These are phyloP conservation scores for Talaromyces proteolyticus DNA, from an alignment of 495 filamentous ascomycete genomes.

Conservation along the genomic window DNA sequence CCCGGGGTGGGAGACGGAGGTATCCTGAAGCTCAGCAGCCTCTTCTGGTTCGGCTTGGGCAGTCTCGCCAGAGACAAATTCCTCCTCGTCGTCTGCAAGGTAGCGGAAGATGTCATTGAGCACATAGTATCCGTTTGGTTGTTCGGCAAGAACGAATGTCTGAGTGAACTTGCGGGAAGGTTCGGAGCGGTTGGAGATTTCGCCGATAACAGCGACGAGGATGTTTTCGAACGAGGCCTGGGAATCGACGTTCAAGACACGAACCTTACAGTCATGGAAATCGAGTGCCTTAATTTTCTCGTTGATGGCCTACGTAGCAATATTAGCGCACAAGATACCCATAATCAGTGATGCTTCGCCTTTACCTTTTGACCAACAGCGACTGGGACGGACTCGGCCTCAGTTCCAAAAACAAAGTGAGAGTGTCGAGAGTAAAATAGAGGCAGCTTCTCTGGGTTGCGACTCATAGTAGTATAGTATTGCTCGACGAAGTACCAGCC, in stretches of 20 bases:
- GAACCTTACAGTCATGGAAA: constrained; percentile 97
- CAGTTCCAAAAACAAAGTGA: constrained; percentile 76
- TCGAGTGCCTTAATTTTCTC: constrained; percentile 88
- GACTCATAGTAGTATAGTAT: constrained; percentile 96
- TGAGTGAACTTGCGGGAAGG: constrained; percentile 93
- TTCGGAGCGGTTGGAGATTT: constrained; percentile 88
- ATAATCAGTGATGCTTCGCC: too few species aligned
- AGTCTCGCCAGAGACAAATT: constrained; percentile 51
- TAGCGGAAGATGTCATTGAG: constrained; percentile 97
- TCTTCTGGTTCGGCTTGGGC: constrained; percentile 37
- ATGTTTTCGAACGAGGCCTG: constrained; percentile 90
- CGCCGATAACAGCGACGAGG: constrained; percentile 94
- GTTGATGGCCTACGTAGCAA: constrained; percentile 66
- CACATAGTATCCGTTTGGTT: constrained; percentile 96
- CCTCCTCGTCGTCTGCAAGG: constrained; percentile 75
- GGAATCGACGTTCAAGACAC: constrained; percentile 95
- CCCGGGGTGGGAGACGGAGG: constrained; percentile 17
- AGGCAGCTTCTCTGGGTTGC: constrained; percentile 86
- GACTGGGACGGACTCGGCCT: constrained; percentile 79
- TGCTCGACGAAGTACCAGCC: constrained; percentile 99
- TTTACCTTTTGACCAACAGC: constrained; percentile 79
- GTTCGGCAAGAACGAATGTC: constrained; percentile 96
- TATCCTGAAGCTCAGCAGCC: constrained; percentile 30
- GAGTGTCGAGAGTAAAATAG: constrained; percentile 80
- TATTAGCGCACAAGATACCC: constrained; percentile 5